Base-by-base conservation (phyloP, 192 early-diverging fungal genomes). In the Coemansia sp. region DNA sequence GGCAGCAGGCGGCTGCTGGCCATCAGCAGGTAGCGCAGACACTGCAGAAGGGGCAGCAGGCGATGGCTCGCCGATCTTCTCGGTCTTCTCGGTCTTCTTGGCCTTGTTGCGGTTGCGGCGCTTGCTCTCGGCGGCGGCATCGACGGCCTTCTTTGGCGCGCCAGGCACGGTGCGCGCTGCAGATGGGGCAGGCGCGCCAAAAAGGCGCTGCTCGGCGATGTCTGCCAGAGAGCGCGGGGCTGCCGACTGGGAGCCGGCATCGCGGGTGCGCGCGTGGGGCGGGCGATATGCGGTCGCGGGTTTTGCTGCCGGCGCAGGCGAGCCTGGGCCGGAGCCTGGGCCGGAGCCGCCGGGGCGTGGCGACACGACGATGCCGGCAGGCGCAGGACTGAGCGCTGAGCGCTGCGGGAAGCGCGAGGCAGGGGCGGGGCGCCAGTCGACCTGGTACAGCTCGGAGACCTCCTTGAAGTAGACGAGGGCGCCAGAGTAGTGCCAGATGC, bases 401-500 rank as follows among this genome's bases (percentile, higher is more conserved):
- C 91, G 85, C 81, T 95, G 91, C 16, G 95, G 91, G 70, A 88
- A 97, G 30, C 75, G 72, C 32, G 84, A 67, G 8, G 76, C 83
- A 34, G 83, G 65, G 11, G 81, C 81, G 24, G 90, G 90, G 51
- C 88, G 85, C 87, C 86, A 91, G 53, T 68, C 74, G 55, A 89
- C 88, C 74, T 94, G 90, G 74, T 90, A 94, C 64, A 98, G 83
- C 81, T 98, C 97, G 60, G 93, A 86, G 29, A 89, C 81, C 50
- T 88, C 84, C 25, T 88, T 75, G 67, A 82, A 61, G 66, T 93
- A 86, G 46, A 95, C 87, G 54, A 96, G 73, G 0, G 87, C 84
- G 23, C 95, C 95, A 3, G 89, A 87, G 72, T 95, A 92, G 74
- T 99, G 97, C 93, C 94, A 99, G 62, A 99, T 85, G 50, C 91